These are phyloP conservation scores for Plectosphaerella cucumerina DNA, from an alignment of 2,329 filamentous ascomycete species.

Conservation along the genomic window DNA sequence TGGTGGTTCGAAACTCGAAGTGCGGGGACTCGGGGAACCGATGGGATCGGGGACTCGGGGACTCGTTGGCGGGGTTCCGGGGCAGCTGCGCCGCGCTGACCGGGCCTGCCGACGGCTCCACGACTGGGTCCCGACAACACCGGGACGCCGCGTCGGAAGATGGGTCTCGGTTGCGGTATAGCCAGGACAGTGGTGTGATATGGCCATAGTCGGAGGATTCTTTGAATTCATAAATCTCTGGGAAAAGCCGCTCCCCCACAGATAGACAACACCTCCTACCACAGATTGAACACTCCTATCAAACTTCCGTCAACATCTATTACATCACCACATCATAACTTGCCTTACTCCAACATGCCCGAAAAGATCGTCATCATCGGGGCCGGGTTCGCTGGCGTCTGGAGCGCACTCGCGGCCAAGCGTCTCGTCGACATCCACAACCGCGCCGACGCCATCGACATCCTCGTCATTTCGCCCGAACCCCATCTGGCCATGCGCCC, in stretches of 20 bases:
- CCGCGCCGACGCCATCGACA: constrained; percentile 17
- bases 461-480: constrained; percentile 27
- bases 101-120: too few relatives aligned
- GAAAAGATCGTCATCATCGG: constrained; percentile 19
- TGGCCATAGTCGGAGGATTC: too few relatives aligned
- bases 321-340: not conserved
- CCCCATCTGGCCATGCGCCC: constrained; percentile 25
- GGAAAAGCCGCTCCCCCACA: too few relatives aligned
- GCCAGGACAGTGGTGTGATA: too few relatives aligned
- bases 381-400: constrained; percentile 29
- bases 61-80: constrained; percentile 1
- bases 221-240: too few relatives aligned
- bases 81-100: too few relatives aligned
- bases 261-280: too few relatives aligned
- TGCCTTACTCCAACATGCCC: not conserved
- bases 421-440: constrained; percentile 20
- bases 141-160: too few relatives aligned
- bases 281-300: too few relatives aligned
- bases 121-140: too few relatives aligned
- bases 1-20: not conserved
- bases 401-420: constrained; percentile 29
- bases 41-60: not conserved
- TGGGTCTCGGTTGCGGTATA: too few relatives aligned
- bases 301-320: too few relatives aligned
- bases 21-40: constrained; percentile 2